A percentile compares a stretch with the other conserved stretches of the same genome.
Conservation (phyloP, 2,329 filamentous ascomycete genomes). For the Cladosporium sp. region DNA sequence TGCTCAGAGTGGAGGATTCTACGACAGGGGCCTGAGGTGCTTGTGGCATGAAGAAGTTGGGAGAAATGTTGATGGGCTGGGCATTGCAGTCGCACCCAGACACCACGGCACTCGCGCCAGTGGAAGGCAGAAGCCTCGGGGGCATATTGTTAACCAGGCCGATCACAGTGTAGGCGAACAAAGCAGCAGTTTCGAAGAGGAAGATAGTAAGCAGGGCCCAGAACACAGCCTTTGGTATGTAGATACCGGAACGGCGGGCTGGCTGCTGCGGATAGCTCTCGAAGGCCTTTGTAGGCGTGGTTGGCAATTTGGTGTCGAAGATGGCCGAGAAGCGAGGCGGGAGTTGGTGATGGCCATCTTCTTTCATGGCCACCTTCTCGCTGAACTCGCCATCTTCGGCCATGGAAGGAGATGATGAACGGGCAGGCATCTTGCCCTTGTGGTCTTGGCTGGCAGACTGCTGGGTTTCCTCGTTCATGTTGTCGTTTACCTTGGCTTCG, state of each 20-base stretch:
- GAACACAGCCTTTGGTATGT: slow-evolving; percentile 29
- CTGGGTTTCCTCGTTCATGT: slow-evolving; percentile 24
- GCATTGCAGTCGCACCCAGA: slow-evolving; percentile 17
- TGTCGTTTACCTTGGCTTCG: slow-evolving; percentile 29
- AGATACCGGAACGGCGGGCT: slow-evolving; percentile 27
- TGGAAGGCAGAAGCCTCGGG: slow-evolving; percentile 20
- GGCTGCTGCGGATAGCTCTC: slow-evolving; percentile 24
- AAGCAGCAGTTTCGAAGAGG: slow-evolving; percentile 30
- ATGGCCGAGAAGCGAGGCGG: slow-evolving; percentile 31
- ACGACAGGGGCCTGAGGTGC: background rate
- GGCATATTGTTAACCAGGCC: slow-evolving; percentile 34
- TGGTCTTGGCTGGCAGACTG: slow-evolving; percentile 12
- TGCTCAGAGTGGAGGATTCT: background rate
- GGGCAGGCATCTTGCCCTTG: slow-evolving; percentile 14
- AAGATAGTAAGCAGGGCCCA: slow-evolving; percentile 29
- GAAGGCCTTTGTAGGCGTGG: slow-evolving; percentile 19
- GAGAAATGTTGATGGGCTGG: slow-evolving; percentile 30
- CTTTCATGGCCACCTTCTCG: slow-evolving; percentile 20
- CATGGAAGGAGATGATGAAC: slow-evolving; percentile 11
- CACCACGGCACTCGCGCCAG: slow-evolving; percentile 7
- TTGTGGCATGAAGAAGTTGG: slow-evolving; percentile 25
- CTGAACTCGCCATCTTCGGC: slow-evolving; percentile 18
- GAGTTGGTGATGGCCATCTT: slow-evolving; percentile 13
- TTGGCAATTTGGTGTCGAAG: slow-evolving; percentile 19
- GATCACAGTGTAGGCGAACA: slow-evolving; percentile 35